Conservation (phyloP, 768 basidiomycete genomes). For the Lentinula lateritia region DNA sequence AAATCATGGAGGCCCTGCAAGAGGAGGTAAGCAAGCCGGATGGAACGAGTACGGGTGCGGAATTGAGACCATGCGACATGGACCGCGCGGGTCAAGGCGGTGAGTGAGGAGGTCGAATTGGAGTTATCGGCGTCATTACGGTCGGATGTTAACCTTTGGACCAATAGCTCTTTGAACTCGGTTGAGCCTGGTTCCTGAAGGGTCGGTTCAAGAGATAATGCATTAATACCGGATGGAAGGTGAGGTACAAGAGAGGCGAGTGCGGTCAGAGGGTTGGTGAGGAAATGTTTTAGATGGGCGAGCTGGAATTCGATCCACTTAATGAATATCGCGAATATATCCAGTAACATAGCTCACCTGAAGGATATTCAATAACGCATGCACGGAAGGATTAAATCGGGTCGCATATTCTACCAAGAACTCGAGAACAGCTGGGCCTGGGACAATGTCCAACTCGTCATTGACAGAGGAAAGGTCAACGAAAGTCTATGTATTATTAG, state of each 20-base stretch:
- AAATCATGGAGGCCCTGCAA: constrained; percentile 38
- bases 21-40: constrained; percentile 46
- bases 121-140: neutral
- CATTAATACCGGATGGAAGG: neutral
- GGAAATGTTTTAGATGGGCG: constrained; percentile 65
- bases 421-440: constrained; percentile 54
- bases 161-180: constrained; percentile 28
- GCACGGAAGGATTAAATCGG: constrained; percentile 52
- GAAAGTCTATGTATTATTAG: constrained; percentile 43
- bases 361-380: constrained; percentile 50
- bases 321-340: neutral
- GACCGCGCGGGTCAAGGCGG: constrained; percentile 26
- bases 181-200: constrained; percentile 15
- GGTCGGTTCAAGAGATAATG: constrained; percentile 6
- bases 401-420: constrained; percentile 53
- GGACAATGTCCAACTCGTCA: constrained; percentile 46
- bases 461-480: constrained; percentile 33
- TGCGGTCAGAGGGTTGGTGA: constrained; percentile 45
- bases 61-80: constrained; percentile 33
- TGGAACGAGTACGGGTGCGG: constrained; percentile 19
- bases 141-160: constrained; percentile 23
- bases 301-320: constrained; percentile 34
- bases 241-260: constrained; percentile 27
- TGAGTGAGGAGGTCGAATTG: constrained; percentile 11
- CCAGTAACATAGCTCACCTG: constrained; percentile 40